A percentile compares a stretch with the other conserved stretches of the same genome.
These are phyloP conservation scores for Pistacia integerrima DNA, from an alignment of 345 rosid genomes.

Conservation along the genomic window DNA sequence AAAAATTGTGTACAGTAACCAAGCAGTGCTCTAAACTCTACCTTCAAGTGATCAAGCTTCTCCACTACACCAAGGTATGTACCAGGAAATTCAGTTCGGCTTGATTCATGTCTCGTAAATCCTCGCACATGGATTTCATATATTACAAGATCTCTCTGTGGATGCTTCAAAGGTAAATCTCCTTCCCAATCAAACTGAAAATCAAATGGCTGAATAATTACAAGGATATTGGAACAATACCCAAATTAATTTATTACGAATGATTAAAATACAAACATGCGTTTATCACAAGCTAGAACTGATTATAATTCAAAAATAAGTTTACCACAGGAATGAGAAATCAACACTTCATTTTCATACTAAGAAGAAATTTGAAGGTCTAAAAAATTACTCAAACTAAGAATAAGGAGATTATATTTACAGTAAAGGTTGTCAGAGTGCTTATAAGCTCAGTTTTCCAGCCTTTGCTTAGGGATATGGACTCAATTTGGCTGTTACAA, in stretches of 20 bases:
- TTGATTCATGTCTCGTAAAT: slow-evolving; percentile 84
- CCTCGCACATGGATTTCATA: slow-evolving; percentile 98
- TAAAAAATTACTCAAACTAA: not conserved
- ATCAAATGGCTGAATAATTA: slow-evolving; percentile 10
- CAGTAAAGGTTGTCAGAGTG: no score
- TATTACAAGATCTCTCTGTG: slow-evolving; percentile 73
- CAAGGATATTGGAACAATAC: not conserved
- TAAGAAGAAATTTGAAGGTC: not conserved
- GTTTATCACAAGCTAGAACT: not conserved
- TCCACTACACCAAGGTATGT: slow-evolving; percentile 82
- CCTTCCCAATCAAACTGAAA: slow-evolving; percentile 98
- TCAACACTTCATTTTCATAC: not conserved
- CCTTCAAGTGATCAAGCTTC: slow-evolving; percentile 96
- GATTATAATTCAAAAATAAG: not conserved
- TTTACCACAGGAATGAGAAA: not conserved
- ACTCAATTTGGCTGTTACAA: no score
- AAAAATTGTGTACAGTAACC: slow-evolving; percentile 6
- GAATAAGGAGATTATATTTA: no score
- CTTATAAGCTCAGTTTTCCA: not conserved
- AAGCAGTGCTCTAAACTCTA: slow-evolving; percentile 25
- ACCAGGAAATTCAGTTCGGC: slow-evolving; percentile 71
- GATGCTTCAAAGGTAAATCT: slow-evolving; percentile 76
- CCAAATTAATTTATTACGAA: not conserved
- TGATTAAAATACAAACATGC: not conserved
- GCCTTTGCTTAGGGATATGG: no score